Evolutionary conservation across 2,329 filamentous ascomycete species (phyloP), one percentile per base, ranked within the genome.

Genomic region (Cordyceps farinosa): DNA sequence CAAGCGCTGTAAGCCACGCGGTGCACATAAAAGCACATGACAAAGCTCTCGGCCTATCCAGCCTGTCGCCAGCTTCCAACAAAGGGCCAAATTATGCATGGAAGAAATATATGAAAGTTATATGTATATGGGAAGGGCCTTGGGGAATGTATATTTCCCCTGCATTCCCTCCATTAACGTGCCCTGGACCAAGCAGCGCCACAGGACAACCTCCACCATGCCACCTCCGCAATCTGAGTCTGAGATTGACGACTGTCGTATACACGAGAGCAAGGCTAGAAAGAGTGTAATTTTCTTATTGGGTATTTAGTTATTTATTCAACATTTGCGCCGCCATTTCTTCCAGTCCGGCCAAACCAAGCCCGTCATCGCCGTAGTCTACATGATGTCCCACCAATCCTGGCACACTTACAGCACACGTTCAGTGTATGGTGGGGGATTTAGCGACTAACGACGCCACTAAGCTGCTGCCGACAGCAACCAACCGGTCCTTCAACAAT

Each of bases 361-460:
- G 10, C n/a, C 17, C 3, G 15, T 11, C 22, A 1, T 44, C 53
- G 10, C 27, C 17, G 22, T 22, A 11, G 52, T 38, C 34, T 32
- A 1, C 22, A 4, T n/a, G 42, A 45, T 45, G 52, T 55, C 38
- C 44, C 22, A 30, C 56, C 56, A 50, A 50, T 59, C 45, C 56
- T 8, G 5, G 9, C 22, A 15, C 45, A n/a, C 34, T n/a, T 11
- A 29, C 22, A 38, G 56, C 32, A 59, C 56, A 58, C 56, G 56
- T 40, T 59, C 32, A 17, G 30, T 15, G 17, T 13, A 17, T 8
- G 29, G 52, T 40, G 27, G 45, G 13, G 22, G 32, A 40, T 48
- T n/a, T n/a, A 48, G 30, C 55, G n/a, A 58, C 55, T 58, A 58
- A 13, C 55, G 42, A 32, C 54, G 55, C 44, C 55, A 58, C 32